Evolutionary conservation across 805 yeast species (phyloP).

Genomic region (Wickerhamiella kurtzmanii): DNA sequence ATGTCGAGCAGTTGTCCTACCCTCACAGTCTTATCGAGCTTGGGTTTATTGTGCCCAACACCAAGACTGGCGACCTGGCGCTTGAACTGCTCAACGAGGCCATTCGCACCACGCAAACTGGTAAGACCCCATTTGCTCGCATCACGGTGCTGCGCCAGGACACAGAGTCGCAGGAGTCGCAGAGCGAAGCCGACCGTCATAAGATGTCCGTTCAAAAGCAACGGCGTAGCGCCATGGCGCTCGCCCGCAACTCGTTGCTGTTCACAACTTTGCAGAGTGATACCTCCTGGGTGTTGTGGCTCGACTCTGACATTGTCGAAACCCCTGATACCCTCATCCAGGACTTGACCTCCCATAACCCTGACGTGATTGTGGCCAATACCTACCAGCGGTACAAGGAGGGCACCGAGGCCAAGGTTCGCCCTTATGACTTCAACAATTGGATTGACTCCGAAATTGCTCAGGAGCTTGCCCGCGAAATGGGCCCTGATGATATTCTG

Average conservation of each 20-base stretch:
- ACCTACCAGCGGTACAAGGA: conserved; percentile 75
- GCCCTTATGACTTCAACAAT: conserved; percentile 92
- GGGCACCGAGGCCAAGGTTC: conserved; percentile 42
- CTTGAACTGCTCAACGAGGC: conserved; percentile 59
- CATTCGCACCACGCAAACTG: conserved; percentile 51
- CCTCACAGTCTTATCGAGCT: conserved; percentile 76
- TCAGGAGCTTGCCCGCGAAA: conserved; percentile 48
- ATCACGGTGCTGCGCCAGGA: conserved; percentile 88
- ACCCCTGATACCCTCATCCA: conserved; percentile 72
- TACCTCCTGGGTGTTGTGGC: conserved; percentile 92
- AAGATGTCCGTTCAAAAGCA: conserved; percentile 76
- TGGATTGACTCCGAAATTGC: conserved; percentile 73
- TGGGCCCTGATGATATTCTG: conserved; percentile 81
- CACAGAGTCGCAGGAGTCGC: conserved; percentile 53
- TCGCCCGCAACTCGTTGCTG: conserved; percentile 82
- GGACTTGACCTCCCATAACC: conserved; percentile 74
- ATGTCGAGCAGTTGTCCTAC: conserved; percentile 57
- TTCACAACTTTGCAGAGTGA: conserved; percentile 81
- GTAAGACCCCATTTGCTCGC: conserved; percentile 59
- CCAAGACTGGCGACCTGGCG: conserved; percentile 68
- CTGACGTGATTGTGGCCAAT: conserved; percentile 82
- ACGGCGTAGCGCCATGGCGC: conserved; percentile 81
- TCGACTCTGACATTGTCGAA: conserved; percentile 89
- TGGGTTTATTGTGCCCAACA: conserved; percentile 85
- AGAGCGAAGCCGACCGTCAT: conserved; percentile 79